Conservation (phyloP, 805 yeast species). For the Pichia membranifaciens region DNA sequence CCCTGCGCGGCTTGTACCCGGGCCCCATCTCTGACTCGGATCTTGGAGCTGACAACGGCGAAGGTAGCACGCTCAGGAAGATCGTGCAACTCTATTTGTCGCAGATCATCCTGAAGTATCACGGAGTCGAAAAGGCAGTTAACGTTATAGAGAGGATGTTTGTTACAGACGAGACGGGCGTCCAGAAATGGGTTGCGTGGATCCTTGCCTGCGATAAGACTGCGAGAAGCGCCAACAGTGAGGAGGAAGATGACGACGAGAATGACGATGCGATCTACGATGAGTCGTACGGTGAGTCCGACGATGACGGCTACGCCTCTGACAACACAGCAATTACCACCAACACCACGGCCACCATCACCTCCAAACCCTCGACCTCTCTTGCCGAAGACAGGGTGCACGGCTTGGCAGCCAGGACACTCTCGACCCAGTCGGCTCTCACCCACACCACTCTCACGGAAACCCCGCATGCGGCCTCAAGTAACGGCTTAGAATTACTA, state of each 20-base stretch:
- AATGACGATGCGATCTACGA: not conserved
- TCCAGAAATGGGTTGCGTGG: conserved; percentile 11
- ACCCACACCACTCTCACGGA: too few species aligned
- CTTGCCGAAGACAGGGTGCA: too few species aligned
- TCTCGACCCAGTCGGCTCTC: too few species aligned
- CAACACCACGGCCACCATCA: not conserved
- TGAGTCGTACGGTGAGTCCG: not conserved
- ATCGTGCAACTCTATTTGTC: conserved; percentile 24
- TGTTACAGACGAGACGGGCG: conserved; percentile 15
- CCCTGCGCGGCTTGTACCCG: not conserved
- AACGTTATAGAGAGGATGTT: conserved; percentile 19
- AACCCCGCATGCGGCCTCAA: too few species aligned
- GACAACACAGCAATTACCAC: too few species aligned
- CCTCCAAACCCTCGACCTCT: too few species aligned
- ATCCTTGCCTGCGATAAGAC: conserved; percentile 8
- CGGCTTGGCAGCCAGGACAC: too few species aligned
- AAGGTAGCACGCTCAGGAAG: not conserved
- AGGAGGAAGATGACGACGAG: conserved; percentile 4
- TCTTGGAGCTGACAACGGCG: not conserved
- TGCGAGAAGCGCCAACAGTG: not conserved
- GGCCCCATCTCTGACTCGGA: not conserved
- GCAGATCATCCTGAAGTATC: conserved; percentile 21
- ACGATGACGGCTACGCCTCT: not conserved
- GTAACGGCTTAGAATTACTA: too few species aligned
- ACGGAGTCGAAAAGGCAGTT: conserved; percentile 16